Percentiles rank a stretch among this genome's conserved stretches.
phyloP scores from a whole-genome alignment of 352 stramenopile genomes.

The Phytophthora nicotianae region DNA sequence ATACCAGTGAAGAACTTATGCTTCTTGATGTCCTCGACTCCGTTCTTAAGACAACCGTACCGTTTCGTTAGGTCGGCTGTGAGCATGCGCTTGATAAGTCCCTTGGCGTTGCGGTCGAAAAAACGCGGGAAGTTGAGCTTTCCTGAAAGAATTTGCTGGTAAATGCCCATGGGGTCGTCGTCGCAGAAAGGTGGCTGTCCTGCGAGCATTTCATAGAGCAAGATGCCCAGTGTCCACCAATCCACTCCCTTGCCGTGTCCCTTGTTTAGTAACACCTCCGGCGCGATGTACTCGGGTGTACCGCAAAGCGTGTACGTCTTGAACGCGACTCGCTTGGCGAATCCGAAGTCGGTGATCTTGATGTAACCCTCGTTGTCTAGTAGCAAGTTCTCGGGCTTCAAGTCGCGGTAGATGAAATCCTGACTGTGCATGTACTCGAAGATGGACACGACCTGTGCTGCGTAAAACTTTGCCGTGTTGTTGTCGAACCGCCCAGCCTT shows the following conservation, averaged over 20 bases:
- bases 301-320: conserved; percentile 96
- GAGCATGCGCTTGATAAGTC: conserved; percentile 96
- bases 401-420: conserved; percentile 98
- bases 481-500: conserved; percentile 95
- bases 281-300: conserved; percentile 94
- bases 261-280: conserved; percentile 91
- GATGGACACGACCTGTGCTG: conserved; percentile 94
- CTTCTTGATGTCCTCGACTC: conserved; percentile 96
- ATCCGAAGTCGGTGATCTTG: conserved; percentile 96
- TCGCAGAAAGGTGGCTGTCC: conserved; percentile 96
- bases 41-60: conserved; percentile 96
- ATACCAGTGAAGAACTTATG: conserved; percentile 96
- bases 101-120: conserved; percentile 96
- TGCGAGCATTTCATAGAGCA: conserved; percentile 98
- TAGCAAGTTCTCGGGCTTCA: conserved; percentile 96
- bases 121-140: conserved; percentile 96
- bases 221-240: conserved; percentile 97
- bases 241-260: conserved; percentile 92
- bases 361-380: conserved; percentile 95
- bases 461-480: conserved; percentile 93
- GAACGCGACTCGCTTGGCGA: conserved; percentile 94
- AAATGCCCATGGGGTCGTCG: conserved; percentile 96
- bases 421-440: conserved; percentile 97
- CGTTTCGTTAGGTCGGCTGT: conserved; percentile 96
- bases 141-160: conserved; percentile 94